A percentile compares a stretch with the other conserved stretches of the same genome.
Conservation (phyloP, 129 eudicot genomes). For the Chrysanthemum seticuspe region DNA sequence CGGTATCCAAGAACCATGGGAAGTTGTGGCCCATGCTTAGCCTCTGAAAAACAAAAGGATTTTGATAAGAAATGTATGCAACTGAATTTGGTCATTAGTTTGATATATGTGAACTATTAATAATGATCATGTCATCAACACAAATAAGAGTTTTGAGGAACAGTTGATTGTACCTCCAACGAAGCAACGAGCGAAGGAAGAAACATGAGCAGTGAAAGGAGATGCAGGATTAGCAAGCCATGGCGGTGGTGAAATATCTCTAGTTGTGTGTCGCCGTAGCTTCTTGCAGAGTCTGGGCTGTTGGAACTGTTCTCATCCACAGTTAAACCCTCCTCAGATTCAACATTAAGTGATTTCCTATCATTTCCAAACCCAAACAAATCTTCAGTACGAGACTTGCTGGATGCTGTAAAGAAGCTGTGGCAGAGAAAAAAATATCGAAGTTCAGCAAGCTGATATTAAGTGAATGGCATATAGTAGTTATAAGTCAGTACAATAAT, state of each 20-base stretch:
- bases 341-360: slow-evolving; percentile 25
- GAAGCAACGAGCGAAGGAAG: slow-evolving; percentile 87
- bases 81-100: not conserved
- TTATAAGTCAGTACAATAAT: not conserved
- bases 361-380: slow-evolving; percentile 48
- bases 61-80: slow-evolving; percentile 10
- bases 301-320: slow-evolving; percentile 41
- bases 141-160: not conserved
- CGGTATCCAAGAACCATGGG: slow-evolving; percentile 84
- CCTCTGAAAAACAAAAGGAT: slow-evolving; percentile 56
- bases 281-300: slow-evolving; percentile 66
- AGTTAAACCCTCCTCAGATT: slow-evolving; percentile 30
- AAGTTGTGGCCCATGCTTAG: slow-evolving; percentile 59
- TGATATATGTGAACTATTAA: not conserved
- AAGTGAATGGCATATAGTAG: not conserved
- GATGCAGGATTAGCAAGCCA: slow-evolving; percentile 77
- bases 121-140: not conserved
- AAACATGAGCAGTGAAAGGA: slow-evolving; percentile 71
- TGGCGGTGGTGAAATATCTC: slow-evolving; percentile 91
- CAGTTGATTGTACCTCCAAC: slow-evolving; percentile 61
- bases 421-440: slow-evolving; percentile 25
- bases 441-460: not conserved
- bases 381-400: slow-evolving; percentile 56
- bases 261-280: slow-evolving; percentile 75
- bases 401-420: slow-evolving; percentile 84